Evolutionary conservation across 2,329 filamentous ascomycete genomes (phyloP).

Genomic region (Helminthosporium solani): DNA sequence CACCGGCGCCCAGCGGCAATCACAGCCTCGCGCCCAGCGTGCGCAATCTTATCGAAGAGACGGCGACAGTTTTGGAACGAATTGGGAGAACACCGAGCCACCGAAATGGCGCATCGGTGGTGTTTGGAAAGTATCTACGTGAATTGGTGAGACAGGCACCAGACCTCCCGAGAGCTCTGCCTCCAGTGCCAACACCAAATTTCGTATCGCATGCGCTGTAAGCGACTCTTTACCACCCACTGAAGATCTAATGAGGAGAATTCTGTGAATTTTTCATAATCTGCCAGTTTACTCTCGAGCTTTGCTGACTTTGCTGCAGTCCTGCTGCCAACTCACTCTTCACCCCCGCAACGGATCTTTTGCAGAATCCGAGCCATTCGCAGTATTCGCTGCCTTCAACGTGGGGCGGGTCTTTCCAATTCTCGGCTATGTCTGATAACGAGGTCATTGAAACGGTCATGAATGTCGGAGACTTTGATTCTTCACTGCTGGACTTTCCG

Average conservation of each 20-base stretch:
- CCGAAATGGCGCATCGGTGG: conserved; percentile 64
- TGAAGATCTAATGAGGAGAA: too few species aligned
- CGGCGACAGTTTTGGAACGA: conserved; percentile 66
- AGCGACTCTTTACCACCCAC: too few species aligned
- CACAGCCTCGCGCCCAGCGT: conserved; percentile 39
- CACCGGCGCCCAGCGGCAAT: conserved; percentile 23
- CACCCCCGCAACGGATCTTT: conserved; percentile 6
- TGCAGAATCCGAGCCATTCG: conserved; percentile 7
- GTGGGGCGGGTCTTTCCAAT: conserved; percentile 50
- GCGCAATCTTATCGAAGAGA: conserved; percentile 58
- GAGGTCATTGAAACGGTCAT: conserved; percentile 68
- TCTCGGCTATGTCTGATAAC: conserved; percentile 69
- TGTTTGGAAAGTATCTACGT: conserved; percentile 59
- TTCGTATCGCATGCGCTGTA: conserved; percentile 10
- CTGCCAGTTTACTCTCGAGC: too few species aligned
- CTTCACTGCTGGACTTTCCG: conserved; percentile 56
- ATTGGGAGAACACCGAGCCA: conserved; percentile 67
- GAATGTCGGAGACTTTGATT: conserved; percentile 61
- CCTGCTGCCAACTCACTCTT: conserved; percentile 7
- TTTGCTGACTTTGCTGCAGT: too few species aligned
- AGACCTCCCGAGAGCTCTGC: conserved; percentile 5
- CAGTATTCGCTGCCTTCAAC: conserved; percentile 18
- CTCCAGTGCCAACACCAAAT: conserved; percentile 6
- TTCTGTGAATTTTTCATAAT: too few species aligned
- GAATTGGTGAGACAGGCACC: conserved; percentile 42